Base-by-base conservation (phyloP, 1,284 basidiomycete genomes). In the Abortiporus biennis region DNA sequence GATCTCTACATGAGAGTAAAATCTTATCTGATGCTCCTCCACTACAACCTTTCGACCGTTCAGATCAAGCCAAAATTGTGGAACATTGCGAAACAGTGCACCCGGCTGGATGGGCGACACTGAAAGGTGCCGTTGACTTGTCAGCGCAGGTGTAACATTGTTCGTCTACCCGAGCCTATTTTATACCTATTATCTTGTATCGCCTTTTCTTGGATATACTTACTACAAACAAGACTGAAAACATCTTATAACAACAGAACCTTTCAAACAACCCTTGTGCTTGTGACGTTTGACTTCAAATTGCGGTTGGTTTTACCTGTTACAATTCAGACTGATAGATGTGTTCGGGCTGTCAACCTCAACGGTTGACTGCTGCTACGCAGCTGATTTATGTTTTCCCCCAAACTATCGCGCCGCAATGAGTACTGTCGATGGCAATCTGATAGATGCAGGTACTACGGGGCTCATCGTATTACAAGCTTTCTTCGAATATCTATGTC, bases 401-500 rank as follows among this genome's bases (percentile, higher is more conserved):
- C 8, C n/a, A n/a, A n/a, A 29, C 9, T 9, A 29, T 29, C 9
- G 27, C n/a, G 27, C 27, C 8, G n/a, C 27, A n/a, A n/a, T n/a
- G n/a, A n/a, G n/a, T n/a, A n/a, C n/a, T n/a, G n/a, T n/a, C n/a
- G n/a, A n/a, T n/a, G n/a, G n/a, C n/a, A n/a, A 29, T n/a, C 27
- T n/a, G 27, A 29, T 29, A 29, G n/a, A 29, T n/a, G 8, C 27
- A n/a, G 9, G 27, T 29, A 29, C 27, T 8, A 47, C 6, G 54
- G 54, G 1, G 49, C 51, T 3, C n/a, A n/a, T n/a, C n/a, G 50
- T 54, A 12, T 33, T 57, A 3, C 51, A 54, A 37, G 44, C 40
- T 2, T 50, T 54, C n/a, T 20, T 56, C 33, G 54, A 57, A 37
- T 55, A 54, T 27, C 21, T 57, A 6, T 53, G 47, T 23, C 52